Percentiles rank a stretch among this genome's conserved stretches.
Conservation (phyloP, 2,329 filamentous ascomycete genomes). For the Fusarium palustre region DNA sequence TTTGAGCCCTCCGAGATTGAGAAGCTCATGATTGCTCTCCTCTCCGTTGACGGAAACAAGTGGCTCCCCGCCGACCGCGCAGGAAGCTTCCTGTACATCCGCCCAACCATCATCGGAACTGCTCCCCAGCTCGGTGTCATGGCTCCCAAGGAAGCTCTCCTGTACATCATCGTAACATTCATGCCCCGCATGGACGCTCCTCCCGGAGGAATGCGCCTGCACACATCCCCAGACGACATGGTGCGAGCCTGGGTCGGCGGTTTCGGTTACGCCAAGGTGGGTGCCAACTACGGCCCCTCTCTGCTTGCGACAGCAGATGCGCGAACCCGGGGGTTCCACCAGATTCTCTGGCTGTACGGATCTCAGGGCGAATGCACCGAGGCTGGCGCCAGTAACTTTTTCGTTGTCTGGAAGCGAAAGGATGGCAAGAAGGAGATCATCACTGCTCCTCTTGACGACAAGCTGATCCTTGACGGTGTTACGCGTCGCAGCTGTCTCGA, state of each 20-base stretch:
- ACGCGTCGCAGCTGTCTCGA: slow-evolving; percentile 86
- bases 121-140: slow-evolving; percentile 84
- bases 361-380: slow-evolving; percentile 83
- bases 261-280: slow-evolving; percentile 91
- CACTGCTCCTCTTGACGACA: slow-evolving; percentile 84
- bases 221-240: slow-evolving; percentile 84
- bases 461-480: slow-evolving; percentile 88
- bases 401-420: slow-evolving; percentile 77
- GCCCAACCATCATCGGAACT: slow-evolving; percentile 87
- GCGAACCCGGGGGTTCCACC: slow-evolving; percentile 78
- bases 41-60: slow-evolving; percentile 77
- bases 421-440: slow-evolving; percentile 72
- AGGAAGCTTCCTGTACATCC: slow-evolving; percentile 83
- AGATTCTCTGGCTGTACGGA: slow-evolving; percentile 95
- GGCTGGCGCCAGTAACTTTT: slow-evolving; percentile 93
- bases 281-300: slow-evolving; percentile 91
- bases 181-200: slow-evolving; percentile 68
- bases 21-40: slow-evolving; percentile 77
- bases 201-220: slow-evolving; percentile 73
- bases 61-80: slow-evolving; percentile 80
- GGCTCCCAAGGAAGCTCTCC: slow-evolving; percentile 81
- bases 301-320: slow-evolving; percentile 84
- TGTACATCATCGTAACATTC: slow-evolving; percentile 82
- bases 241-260: slow-evolving; percentile 94
- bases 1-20: slow-evolving; percentile 79